A percentile compares a stretch with the other conserved stretches of the same genome.
Conservation (phyloP, 2,329 filamentous ascomycete species). For the Dactylonectria estremocensis region DNA sequence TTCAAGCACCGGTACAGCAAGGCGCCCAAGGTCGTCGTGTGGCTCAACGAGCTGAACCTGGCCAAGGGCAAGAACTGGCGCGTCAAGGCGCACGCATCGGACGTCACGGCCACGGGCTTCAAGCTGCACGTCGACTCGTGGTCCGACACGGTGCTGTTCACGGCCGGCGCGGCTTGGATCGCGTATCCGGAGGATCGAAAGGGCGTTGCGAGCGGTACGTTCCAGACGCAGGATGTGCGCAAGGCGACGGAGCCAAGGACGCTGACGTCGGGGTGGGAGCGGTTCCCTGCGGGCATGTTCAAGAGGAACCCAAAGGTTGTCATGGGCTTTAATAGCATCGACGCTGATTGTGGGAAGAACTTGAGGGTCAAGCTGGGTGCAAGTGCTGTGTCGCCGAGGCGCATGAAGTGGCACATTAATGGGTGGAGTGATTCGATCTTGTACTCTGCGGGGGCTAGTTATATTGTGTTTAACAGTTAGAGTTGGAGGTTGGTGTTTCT, state of each 20-base stretch:
- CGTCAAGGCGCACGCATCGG: conserved; percentile 14
- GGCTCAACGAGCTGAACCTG: conserved; percentile 33
- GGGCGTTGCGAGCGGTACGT: conserved; percentile 31
- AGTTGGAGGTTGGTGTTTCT: neutral
- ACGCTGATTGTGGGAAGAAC: conserved; percentile 7
- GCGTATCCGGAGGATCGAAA: conserved; percentile 26
- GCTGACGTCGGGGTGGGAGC: neutral
- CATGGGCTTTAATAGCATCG: conserved; percentile 18
- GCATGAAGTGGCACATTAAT: conserved; percentile 28
- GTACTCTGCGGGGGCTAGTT: conserved; percentile 15
- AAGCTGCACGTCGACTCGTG: conserved; percentile 29
- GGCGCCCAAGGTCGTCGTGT: conserved; percentile 32
- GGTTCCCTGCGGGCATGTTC: conserved; percentile 14
- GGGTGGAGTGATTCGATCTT: conserved; percentile 20
- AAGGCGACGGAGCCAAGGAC: conserved; percentile 1
- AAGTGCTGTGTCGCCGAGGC: neutral
- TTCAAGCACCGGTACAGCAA: conserved; percentile 24
- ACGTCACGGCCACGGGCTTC: conserved; percentile 29
- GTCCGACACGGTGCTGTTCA: conserved; percentile 25
- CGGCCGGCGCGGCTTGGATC: conserved; percentile 27
- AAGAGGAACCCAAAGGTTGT: conserved; percentile 19
- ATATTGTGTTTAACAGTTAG: conserved; percentile 17
- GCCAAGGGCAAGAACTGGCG: conserved; percentile 28
- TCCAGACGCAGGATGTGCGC: conserved; percentile 26
- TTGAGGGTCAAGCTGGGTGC: conserved; percentile 20